Conservation (phyloP, 1,139 yeast genomes). For the Geotrichum candidum region DNA sequence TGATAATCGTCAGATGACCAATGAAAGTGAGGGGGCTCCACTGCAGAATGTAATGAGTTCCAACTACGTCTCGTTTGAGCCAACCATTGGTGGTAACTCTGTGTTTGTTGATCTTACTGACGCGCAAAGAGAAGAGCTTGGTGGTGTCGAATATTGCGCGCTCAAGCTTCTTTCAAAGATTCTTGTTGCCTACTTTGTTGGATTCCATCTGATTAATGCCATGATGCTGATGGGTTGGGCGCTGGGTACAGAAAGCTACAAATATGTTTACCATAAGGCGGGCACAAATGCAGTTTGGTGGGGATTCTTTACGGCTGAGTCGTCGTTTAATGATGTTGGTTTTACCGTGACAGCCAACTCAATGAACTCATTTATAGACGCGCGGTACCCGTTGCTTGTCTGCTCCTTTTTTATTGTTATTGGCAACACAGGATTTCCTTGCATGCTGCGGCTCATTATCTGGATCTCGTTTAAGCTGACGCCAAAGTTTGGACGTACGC, state of each 20-base stretch:
- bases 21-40: conserved; percentile 10
- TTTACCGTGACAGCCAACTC: conserved; percentile 74
- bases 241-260: conserved; percentile 41
- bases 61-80: conserved; percentile 77
- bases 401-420: conserved; percentile 66
- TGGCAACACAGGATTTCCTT: conserved; percentile 93
- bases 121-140: conserved; percentile 85
- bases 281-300: conserved; percentile 83
- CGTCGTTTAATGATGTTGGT: conserved; percentile 82
- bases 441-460: conserved; percentile 66
- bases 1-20: neutral
- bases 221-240: conserved; percentile 65
- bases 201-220: conserved; percentile 61
- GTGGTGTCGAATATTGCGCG: conserved; percentile 95
- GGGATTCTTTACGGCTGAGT: conserved; percentile 77
- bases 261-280: conserved; percentile 40
- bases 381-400: conserved; percentile 59
- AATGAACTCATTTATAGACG: conserved; percentile 56
- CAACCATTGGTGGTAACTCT: conserved; percentile 93
- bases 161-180: conserved; percentile 68
- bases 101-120: conserved; percentile 77
- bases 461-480: conserved; percentile 72
- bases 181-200: conserved; percentile 61
- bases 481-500: conserved; percentile 45
- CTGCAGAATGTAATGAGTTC: conserved; percentile 32